Evolutionary conservation across 2,329 filamentous ascomycete species (phyloP), one percentile per base, ranked within the genome.

Genomic region (Elsinoe necatrix): DNA sequence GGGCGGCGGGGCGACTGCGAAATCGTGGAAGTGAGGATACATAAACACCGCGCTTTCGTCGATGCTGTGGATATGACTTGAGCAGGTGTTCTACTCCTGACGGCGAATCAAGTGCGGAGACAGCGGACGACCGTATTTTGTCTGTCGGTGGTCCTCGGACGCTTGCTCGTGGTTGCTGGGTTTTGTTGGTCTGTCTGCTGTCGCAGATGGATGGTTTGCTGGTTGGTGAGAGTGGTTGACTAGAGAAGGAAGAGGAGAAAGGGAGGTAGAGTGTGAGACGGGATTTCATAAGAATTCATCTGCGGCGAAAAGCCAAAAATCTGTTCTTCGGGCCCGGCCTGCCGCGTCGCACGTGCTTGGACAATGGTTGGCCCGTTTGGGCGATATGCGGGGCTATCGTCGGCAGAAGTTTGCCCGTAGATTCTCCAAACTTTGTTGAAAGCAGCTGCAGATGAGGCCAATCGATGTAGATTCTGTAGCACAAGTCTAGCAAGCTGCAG

Each of bases 21-120:
- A 90, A 85, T 89, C 84, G 87, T 87, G 83, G 83, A 82, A 82
- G 84, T 87, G 86, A 88, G 89, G 86, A 95, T 95, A 95, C 90
- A 95, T 95, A 95, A 87, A 95, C 89, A 63, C 65, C 66, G 64
- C 60, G 57, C 63, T 62, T 42, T 51, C 45, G 59, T 56, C 55
- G 47, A 52, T 58, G 31, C 41, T 48, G 56, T 55, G 21, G 23
- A 20, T 58, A 18, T 35, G 18, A 16, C 27, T 41, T 42, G 6
- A 16, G 34, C 16, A 35, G 16, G 50, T 31, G 37, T 18, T 35
- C 51, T 58, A 45, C 51, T 58, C 41, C 51, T 29, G 29, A 11
- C 14, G n/a, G 21, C 25, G 42, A 21, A 27, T 45, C 39, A 21
- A 39, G 27, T 45, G 39, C 57, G 56, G 39, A 55, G 29, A 42